A percentile compares a stretch with the other conserved stretches of the same genome.
Evolutionary conservation across 2,329 filamentous ascomycete species (phyloP).

Genomic region (Aschersonia sp.): DNA sequence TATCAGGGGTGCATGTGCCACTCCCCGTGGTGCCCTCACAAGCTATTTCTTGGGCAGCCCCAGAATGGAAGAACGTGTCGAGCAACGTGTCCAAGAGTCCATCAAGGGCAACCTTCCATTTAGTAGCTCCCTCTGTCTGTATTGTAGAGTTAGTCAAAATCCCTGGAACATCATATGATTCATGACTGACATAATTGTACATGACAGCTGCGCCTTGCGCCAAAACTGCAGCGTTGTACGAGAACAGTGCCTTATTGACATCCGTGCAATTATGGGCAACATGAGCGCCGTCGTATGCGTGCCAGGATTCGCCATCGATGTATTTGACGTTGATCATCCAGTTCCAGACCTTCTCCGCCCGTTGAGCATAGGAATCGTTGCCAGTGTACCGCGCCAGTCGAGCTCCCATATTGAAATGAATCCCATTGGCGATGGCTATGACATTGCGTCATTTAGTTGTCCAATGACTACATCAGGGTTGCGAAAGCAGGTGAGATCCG

Average conservation of each 20-base stretch:
- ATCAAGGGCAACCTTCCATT: conserved; percentile 42
- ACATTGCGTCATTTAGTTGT: conserved; percentile 1
- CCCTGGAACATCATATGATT: no score
- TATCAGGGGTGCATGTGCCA: conserved; percentile 52
- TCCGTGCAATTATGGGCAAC: conserved; percentile 43
- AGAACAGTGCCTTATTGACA: conserved; percentile 49
- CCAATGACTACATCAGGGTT: neutral
- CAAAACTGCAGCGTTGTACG: conserved; percentile 50
- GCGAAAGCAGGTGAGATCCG: no score
- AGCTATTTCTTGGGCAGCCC: conserved; percentile 49
- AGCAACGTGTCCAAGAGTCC: conserved; percentile 36
- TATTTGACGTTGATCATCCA: conserved; percentile 42
- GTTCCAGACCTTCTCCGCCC: conserved; percentile 47
- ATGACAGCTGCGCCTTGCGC: conserved; percentile 51
- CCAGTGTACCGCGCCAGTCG: conserved; percentile 58
- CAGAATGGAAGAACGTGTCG: conserved; percentile 38
- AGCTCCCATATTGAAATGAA: conserved; percentile 51
- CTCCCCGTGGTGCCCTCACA: conserved; percentile 46
- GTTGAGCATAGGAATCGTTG: conserved; percentile 49
- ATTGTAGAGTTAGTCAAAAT: conserved; percentile 5
- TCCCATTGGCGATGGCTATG: conserved; percentile 43
- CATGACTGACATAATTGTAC: conserved; percentile 43
- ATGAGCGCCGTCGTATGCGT: conserved; percentile 51
- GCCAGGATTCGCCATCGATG: conserved; percentile 43
- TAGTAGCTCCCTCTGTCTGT: conserved; percentile 33